Base-by-base conservation (phyloP, 1,284 basidiomycete species). In the Pterulicium gracile region DNA sequence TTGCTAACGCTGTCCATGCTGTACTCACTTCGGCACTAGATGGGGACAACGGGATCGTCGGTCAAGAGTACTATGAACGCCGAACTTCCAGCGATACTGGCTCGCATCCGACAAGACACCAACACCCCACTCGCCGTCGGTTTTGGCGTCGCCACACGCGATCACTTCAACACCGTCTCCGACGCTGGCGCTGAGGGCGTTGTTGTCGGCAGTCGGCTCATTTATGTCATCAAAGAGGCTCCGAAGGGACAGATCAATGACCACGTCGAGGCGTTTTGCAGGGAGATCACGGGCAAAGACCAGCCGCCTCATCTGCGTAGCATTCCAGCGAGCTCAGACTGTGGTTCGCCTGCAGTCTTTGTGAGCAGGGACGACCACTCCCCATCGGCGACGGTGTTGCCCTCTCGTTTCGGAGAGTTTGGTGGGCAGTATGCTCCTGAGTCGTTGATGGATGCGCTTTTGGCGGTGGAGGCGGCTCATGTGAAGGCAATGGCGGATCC, bases 361-460 rank as follows among this genome's bases (percentile, higher is more conserved):
- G n/a, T n/a, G n/a, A n/a, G n/a, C n/a, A n/a, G n/a, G n/a, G 51
- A 61, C 13, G 23, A 10, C 12, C 10, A 10, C 27, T 34, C 27
- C 15, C 15, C 68, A 0, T 66, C 70, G 40, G 52, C 62, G 13
- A 67, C 66, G 43, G 67, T 74, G 14, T 68, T 95, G 1, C 89
- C 93, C 3, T 72, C 80, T 3, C 78, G 93, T 43, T 99, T 98
- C 56, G 96, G 96, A 45, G 72, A 91, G 50, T 99, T 95, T 59
- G 96, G 96, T 24, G 96, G 96, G 1, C 93, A 97, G 57, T 98
- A 93, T 64, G 93, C 98, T 3, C 91, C 96, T 1, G 96, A 98
- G 65, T 83, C 92, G 4, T 72, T 98, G 22, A 85, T 93, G 53
- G 93, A 94, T 58, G 92, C 89, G 58, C 72, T 98, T 41, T 69